These are phyloP conservation scores for Rhynchospora tenuis DNA, from an alignment of 176 grass and related monocot species.

Conservation along the genomic window DNA sequence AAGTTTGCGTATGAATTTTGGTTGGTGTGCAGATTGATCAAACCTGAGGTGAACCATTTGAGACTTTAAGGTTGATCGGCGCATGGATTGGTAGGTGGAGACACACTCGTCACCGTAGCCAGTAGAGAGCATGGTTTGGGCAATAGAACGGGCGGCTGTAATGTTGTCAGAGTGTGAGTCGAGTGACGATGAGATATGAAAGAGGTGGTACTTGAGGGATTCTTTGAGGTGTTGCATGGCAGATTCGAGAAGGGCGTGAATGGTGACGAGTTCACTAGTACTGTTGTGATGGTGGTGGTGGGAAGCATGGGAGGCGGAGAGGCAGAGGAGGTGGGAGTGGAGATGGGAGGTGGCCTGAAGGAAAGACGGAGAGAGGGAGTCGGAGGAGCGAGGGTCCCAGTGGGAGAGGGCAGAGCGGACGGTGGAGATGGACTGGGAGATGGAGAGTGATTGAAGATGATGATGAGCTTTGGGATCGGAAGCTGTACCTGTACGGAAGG, in stretches of 20 bases:
- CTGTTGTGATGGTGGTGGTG: too few species aligned
- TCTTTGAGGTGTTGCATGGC: slow-evolving; percentile 43
- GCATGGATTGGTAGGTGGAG: slow-evolving; percentile 34
- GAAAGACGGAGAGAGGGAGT: slow-evolving; percentile 25
- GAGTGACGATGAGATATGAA: not conserved
- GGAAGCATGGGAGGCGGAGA: slow-evolving; percentile 14
- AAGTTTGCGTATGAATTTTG: slow-evolving; percentile 31
- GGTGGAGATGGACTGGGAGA: slow-evolving; percentile 31
- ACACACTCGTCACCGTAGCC: slow-evolving; percentile 70
- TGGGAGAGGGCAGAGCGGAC: slow-evolving; percentile 24
- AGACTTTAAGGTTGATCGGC: slow-evolving; percentile 27
- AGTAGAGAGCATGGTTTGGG: slow-evolving; percentile 48
- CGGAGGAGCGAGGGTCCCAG: slow-evolving; percentile 33
- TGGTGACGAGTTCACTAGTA: slow-evolving; percentile 20
- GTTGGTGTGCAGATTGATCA: not conserved
- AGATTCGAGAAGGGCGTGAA: slow-evolving; percentile 47
- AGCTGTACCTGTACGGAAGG: too few species aligned
- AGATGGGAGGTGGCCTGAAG: slow-evolving; percentile 36
- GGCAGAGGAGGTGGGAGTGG: slow-evolving; percentile 52
- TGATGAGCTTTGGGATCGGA: too few species aligned
- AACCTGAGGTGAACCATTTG: slow-evolving; percentile 30
- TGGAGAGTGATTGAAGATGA: not conserved
- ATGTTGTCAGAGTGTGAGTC: not conserved
- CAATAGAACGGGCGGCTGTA: not conserved
- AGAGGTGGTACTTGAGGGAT: slow-evolving; percentile 34